Base-by-base conservation (phyloP, 1,284 basidiomycete species). In the Boletus calvinii region DNA sequence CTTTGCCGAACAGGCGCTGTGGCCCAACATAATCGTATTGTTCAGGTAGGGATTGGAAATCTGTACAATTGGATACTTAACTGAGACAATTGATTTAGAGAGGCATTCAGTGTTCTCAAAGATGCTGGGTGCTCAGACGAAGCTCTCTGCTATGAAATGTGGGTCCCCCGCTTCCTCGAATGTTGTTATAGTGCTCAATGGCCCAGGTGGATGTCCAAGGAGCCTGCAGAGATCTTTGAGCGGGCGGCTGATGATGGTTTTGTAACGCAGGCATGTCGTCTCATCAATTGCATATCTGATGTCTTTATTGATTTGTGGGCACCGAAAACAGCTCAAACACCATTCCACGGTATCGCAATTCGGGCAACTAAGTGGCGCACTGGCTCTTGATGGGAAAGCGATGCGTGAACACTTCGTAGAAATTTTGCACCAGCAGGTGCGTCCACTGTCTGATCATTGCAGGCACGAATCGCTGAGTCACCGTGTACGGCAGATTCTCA, bases 151-250 rank as follows among this genome's bases (percentile, higher is more conserved):
- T 84, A 84, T 61, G 83, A 85, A 61, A 83, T 85, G 83, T 81
- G 40, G 56, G 74, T 61, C 4, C 17, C 18, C 40, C 10, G 7
- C 37, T 29, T 24, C 29, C n/a, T 31, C 7, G 29, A 17, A 30
- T 12, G 31, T 42, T 24, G 31, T 45, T 50, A 26, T 6, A 38
- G 49, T 15, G 47, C 50, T 50, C 13, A 29, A n/a, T 1, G 32
- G 26, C 8, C 31, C 49, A 84, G 82, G 81, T 84, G 83, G 83
- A 85, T 85, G 82, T 84, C 83, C 29, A 85, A 84, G 60, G 83
- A 85, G 59, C 83, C 83, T 3, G 82, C 83, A n/a, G 83, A 84
- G 58, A 84, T 85, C 41, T 85, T 85, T 63, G 83, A 85, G 63
- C 72, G 81, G 26, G 82, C 83, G 8, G 83, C 83, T 2, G 83